Evolutionary conservation across 768 basidiomycete genomes (phyloP).

Genomic region (Cystofilobasidium bisporidii): DNA sequence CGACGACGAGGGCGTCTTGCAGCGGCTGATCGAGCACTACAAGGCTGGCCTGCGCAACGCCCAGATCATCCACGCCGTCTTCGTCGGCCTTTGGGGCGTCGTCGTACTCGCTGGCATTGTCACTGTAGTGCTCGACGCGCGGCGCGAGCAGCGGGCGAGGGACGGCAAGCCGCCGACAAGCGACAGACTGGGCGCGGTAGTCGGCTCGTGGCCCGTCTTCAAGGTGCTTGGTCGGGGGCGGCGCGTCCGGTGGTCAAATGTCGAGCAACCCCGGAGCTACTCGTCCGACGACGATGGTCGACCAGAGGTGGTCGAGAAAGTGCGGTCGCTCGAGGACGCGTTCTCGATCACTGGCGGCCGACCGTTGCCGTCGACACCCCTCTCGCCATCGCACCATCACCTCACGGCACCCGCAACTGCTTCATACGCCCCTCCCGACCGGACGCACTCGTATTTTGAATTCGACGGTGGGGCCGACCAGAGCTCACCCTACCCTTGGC

Average conservation of each 20-base stretch:
- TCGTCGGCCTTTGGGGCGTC: conserved; percentile 71
- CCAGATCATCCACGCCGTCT: conserved; percentile 69
- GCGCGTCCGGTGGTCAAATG: no score
- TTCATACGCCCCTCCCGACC: neutral
- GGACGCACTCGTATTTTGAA: conserved; percentile 4
- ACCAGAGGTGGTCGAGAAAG: neutral
- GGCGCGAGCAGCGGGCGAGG: conserved; percentile 2
- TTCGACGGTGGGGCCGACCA: neutral
- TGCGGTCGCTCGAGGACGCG: neutral
- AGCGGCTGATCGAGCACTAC: conserved; percentile 63
- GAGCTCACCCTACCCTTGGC: neutral
- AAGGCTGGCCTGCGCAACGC: conserved; percentile 64
- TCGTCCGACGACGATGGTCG: no score
- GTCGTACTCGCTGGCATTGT: conserved; percentile 65
- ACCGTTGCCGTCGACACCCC: neutral
- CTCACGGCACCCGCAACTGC: neutral
- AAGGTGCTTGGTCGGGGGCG: conserved; percentile 1
- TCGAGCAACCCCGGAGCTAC: no score
- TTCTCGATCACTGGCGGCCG: neutral
- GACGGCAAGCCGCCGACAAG: neutral
- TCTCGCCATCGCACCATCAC: conserved; percentile 4
- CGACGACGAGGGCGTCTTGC: conserved; percentile 50
- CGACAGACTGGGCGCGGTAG: neutral
- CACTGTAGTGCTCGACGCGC: conserved; percentile 29
- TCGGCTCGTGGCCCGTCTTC: conserved; percentile 5